Conservation (phyloP, 129 eudicot species). For the Escallonia herrerae region DNA sequence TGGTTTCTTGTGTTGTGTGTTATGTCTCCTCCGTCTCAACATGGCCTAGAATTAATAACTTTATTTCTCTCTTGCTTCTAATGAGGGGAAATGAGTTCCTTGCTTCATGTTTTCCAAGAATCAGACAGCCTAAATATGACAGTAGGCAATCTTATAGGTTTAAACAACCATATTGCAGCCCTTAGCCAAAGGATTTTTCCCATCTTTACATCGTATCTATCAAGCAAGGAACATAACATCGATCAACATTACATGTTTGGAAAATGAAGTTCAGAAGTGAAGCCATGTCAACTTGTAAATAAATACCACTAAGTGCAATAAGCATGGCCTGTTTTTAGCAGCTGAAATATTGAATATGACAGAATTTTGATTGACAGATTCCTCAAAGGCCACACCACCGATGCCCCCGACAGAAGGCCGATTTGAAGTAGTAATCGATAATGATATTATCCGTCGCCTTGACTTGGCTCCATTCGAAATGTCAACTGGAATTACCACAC, state of each 20-base stretch:
- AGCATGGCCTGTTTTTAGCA: no score
- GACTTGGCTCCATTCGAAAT: slow-evolving; percentile 56
- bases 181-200: no score
- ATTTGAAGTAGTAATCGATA: slow-evolving; percentile 63
- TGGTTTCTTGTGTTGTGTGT: no score
- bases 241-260: neutral
- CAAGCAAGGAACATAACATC: neutral
- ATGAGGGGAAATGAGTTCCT: no score
- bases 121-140: no score
- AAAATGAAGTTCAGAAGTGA: neutral
- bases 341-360: neutral
- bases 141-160: no score
- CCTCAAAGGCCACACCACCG: slow-evolving; percentile 55
- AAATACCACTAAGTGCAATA: neutral
- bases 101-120: no score
- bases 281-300: neutral
- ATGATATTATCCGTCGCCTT: slow-evolving; percentile 42
- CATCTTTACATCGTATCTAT: neutral
- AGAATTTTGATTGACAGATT: slow-evolving; percentile 25
- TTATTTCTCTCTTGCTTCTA: no score
- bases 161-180: no score
- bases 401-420: slow-evolving; percentile 89
- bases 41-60: no score
- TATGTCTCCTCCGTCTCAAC: no score
- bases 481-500: slow-evolving; percentile 51